Base-by-base conservation (phyloP, 2,329 filamentous ascomycete genomes). In the Sordariomycetes sp. region DNA sequence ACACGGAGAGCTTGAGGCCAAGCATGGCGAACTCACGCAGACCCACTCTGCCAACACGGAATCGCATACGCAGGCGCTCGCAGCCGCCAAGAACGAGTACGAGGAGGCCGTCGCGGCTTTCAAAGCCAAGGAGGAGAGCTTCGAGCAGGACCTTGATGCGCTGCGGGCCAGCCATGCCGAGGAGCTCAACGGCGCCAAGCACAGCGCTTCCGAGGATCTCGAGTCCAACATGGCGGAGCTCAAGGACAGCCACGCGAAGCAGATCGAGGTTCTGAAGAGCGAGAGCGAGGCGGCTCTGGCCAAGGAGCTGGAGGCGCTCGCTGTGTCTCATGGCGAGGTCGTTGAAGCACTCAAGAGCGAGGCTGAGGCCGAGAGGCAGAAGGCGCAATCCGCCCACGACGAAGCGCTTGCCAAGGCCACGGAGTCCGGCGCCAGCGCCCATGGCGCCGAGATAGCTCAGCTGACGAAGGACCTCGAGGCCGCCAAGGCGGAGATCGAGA, bases 161-260 rank as follows among this genome's bases (percentile, higher is more conserved):
- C 69, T 87, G 53, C 78, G 75, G 60, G 76, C 79, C 11, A 79
- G 75, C 62, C 79, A 86, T 63, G 79, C 79, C 5, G 79, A 83
- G 71, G 81, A 81, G 64, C 66, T 86, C 11, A 80, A 84, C 67
- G 70, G 70, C 37, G 79, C 80, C 56, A 81, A 82, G 72, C 79
- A 75, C 57, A 73, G 71, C 54, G 76, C 76, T 46, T 72, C 77
- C 22, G 78, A 80, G 32, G 79, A 83, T 63, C 68, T 85, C 2
- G 76, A 84, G 46, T 65, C 75, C 10, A 58, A 57, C 46, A 59
- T 59, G 25, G 40, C 51, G 8, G 54, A 59, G n/a, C 69, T 85
- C 28, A 81, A 83, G 66, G 73, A 74, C 18, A 79, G 68, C 62
- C 81, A 85, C 62, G 76, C 77, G 1, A 72, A 79, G 62, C 72